A percentile compares a stretch with the other conserved stretches of the same genome.
Conservation (phyloP, 2,329 filamentous ascomycete genomes). For the Emergomyces orientalis region DNA sequence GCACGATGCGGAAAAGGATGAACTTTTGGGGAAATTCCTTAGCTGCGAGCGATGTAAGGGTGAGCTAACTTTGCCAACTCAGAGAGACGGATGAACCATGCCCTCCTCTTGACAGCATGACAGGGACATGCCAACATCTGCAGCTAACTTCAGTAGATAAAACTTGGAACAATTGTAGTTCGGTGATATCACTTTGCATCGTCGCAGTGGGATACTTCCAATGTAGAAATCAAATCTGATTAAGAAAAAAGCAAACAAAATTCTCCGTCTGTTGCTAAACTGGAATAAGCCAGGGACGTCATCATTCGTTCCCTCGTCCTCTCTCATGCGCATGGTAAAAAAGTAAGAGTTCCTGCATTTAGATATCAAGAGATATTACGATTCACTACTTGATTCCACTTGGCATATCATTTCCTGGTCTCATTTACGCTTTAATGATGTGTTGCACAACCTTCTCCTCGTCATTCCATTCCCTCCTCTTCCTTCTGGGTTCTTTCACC, state of each 20-base stretch:
- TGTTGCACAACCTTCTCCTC: neutral
- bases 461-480: neutral
- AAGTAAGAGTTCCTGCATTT: neutral
- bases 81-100: conserved; percentile 1
- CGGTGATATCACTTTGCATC: neutral
- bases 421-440: neutral
- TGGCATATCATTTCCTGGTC: neutral
- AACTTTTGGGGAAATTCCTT: neutral
- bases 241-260: neutral
- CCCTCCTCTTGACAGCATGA: neutral
- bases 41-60: neutral
- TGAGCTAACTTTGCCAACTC: neutral
- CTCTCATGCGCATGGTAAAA: neutral
- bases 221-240: neutral
- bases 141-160: neutral
- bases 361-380: neutral
- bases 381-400: neutral
- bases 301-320: neutral
- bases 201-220: neutral
- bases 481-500: neutral
- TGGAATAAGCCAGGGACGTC: neutral
- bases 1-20: neutral
- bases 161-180: neutral
- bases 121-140: neutral
- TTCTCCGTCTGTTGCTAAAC: neutral